Conservation (phyloP, 2,329 filamentous ascomycete species). For the Aspergillus brasiliensis region DNA sequence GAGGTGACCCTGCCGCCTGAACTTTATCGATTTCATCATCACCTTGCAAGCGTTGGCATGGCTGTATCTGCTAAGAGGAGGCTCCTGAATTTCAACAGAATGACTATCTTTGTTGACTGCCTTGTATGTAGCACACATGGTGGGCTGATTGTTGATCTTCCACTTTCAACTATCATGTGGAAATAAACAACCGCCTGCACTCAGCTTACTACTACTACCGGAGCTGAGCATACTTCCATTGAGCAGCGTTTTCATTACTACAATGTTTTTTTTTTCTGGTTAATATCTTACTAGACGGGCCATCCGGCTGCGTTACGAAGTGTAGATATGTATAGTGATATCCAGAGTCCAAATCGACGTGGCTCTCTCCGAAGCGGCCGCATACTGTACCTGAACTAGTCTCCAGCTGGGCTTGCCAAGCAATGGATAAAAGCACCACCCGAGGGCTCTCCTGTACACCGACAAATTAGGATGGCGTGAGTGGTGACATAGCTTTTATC, state of each 20-base stretch:
- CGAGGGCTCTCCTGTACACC: not conserved
- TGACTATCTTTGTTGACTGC: no score
- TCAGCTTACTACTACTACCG: no score
- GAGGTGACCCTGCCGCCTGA: not conserved
- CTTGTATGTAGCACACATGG: no score
- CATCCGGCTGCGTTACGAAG: not conserved
- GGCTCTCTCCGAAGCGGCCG: not conserved
- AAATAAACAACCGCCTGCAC: no score
- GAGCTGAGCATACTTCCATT: no score
- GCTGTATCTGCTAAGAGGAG: not conserved
- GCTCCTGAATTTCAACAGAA: not conserved
- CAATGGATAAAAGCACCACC: not conserved
- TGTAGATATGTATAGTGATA: not conserved
- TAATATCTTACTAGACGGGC: no score
- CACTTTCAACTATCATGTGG: no score
- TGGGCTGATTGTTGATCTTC: no score
- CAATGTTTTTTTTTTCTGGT: not conserved
- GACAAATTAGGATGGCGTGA: not conserved
- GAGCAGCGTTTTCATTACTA: no score
- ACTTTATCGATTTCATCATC: not conserved
- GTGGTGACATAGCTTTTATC: no score
- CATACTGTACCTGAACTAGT: slow-evolving; percentile 1
- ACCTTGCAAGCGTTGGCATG: not conserved
- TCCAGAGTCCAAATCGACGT: not conserved
- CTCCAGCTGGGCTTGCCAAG: not conserved